Evolutionary conservation across 495 filamentous ascomycete species (phyloP), one percentile per base, ranked within the genome.

Genomic region (Aspergillus campestris): DNA sequence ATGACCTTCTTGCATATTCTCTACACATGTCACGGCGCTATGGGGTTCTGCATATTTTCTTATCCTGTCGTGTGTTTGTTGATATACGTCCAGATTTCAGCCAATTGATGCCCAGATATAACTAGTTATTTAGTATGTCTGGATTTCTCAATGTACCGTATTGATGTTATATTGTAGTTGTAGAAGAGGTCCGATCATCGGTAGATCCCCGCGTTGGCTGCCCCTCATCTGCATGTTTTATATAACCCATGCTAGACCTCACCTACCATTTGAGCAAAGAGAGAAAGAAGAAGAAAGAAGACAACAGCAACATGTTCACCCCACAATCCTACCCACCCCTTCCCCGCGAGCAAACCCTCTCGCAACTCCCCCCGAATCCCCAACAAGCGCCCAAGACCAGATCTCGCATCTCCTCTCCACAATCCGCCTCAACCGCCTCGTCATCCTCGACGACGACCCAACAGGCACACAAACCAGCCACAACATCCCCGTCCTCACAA

Each of bases 381-480:
- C 60, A 49, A 34, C 50, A 9, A 57, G 66, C 48, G 52, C 62
- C 1, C 64, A 66, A 48, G 55, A 58, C 46, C 60, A 65, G 40
- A 67, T 67, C 38, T 54, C 64, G 33, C 45, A 62, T 8, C 48
- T 61, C 40, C 62, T 69, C 18, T 38, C 58, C 43, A 59, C 56
- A 12, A 34, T 61, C 6, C 47, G 51, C 7, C 52, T 60, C 47
- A 66, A 56, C 24, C 64, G 64, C 1, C 66, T 79, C 11, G 69
- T 79, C 11, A 66, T 73, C 3, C 65, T 79, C 11, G 75, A 79
- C 36, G 74, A 79, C 44, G 75, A 79, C 44, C 74, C 74, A 38
- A 79, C 74, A 8, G 74, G 74, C 11, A 79, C 75, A 1, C 74
- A 78, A 53, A 78, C 75, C 40, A 77, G 74, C 55, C 74, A 79